Conservation (phyloP, 2,329 filamentous ascomycete genomes). For the Venturia carpophila region DNA sequence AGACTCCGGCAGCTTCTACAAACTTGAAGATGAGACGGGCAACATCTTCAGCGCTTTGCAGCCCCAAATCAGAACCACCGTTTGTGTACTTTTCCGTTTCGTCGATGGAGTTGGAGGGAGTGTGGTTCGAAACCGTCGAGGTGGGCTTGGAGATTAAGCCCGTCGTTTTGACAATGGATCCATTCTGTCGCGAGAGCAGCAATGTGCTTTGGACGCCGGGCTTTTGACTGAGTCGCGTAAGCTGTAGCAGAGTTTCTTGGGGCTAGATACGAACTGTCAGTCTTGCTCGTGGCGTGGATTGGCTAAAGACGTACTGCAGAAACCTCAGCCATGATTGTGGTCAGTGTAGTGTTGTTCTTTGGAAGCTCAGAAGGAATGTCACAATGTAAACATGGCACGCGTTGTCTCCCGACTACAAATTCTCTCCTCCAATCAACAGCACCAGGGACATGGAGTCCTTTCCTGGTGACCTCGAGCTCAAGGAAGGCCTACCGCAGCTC, state of each 20-base stretch:
- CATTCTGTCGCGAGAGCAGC: conserved; percentile 62
- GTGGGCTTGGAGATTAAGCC: conserved; percentile 58
- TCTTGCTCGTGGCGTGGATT: not conserved
- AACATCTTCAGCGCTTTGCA: conserved; percentile 61
- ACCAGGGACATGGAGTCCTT: conserved; percentile 12
- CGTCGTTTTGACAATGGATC: conserved; percentile 66
- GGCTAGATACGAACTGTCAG: conserved; percentile 18
- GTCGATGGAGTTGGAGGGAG: conserved; percentile 30
- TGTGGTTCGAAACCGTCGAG: conserved; percentile 38
- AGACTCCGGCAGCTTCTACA: conserved; percentile 57
- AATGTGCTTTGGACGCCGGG: conserved; percentile 71
- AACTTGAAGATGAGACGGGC: conserved; percentile 71
- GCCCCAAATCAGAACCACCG: conserved; percentile 36
- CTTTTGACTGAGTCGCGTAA: conserved; percentile 66
- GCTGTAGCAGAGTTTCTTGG: conserved; percentile 55
- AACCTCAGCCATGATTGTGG: conserved; percentile 13
- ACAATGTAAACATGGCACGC: conserved; percentile 7
- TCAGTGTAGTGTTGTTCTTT: not conserved
- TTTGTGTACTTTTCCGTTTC: conserved; percentile 29
- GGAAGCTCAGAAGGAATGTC: not conserved
- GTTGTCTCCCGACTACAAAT: not conserved
- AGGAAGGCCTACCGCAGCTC: conserved; percentile 14
- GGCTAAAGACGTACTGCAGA: conserved; percentile 13
- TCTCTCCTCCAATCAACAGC: conserved; percentile 9
- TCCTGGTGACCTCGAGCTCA: conserved; percentile 13